Evolutionary conservation across 2,329 filamentous ascomycete species (phyloP).

Genomic region (Amauroascus niger): DNA sequence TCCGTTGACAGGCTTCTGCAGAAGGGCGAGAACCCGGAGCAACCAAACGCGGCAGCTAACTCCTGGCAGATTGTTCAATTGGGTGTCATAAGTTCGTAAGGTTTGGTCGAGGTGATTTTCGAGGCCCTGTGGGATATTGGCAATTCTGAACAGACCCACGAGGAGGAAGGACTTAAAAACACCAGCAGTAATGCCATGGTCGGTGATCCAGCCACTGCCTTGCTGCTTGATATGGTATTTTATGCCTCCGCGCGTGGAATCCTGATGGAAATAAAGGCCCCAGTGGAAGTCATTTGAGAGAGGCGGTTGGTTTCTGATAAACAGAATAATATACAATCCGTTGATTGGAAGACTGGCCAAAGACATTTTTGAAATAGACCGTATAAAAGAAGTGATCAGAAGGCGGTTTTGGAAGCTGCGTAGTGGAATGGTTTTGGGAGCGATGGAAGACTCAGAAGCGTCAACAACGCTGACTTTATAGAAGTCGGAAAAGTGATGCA

Average conservation of each 20-base stretch:
- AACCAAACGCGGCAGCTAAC: slow-evolving; percentile 22
- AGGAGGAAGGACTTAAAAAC: slow-evolving; percentile 17
- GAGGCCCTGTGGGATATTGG: slow-evolving; percentile 15
- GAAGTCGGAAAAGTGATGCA: too few species aligned
- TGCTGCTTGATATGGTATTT: slow-evolving; percentile 16
- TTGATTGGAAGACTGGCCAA: not conserved
- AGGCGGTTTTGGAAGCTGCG: too few species aligned
- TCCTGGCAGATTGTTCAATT: slow-evolving; percentile 19
- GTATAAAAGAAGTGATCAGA: too few species aligned
- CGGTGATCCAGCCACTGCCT: slow-evolving; percentile 16
- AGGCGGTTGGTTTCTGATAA: slow-evolving; percentile 3
- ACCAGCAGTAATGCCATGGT: slow-evolving; percentile 11
- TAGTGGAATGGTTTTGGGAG: too few species aligned
- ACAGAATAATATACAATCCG: slow-evolving; percentile 11
- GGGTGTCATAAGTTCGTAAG: slow-evolving; percentile 19
- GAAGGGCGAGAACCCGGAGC: slow-evolving; percentile 18
- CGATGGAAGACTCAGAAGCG: too few species aligned
- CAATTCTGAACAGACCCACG: slow-evolving; percentile 17
- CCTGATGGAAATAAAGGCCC: slow-evolving; percentile 9
- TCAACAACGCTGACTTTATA: too few species aligned
- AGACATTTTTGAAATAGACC: too few species aligned
- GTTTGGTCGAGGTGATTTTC: slow-evolving; percentile 18
- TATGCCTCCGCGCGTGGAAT: not conserved
- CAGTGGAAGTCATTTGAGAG: slow-evolving; percentile 13
- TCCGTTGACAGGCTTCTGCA: slow-evolving; percentile 12